Conservation (phyloP, 768 basidiomycete species). For the Lactifluus rugatus region DNA sequence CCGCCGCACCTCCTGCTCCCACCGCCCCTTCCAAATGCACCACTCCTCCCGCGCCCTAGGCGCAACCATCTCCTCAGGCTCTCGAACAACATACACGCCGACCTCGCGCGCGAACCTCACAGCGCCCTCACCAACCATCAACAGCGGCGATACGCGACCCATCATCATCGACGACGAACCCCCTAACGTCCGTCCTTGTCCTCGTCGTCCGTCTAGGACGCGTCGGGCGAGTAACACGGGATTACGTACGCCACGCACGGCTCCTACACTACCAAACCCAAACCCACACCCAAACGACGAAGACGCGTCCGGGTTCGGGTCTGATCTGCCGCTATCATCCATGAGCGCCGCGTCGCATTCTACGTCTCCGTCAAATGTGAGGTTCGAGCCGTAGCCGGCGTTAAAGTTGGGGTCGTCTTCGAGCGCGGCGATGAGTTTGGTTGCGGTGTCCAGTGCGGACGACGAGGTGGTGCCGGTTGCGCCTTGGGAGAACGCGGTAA, state of each 20-base stretch:
- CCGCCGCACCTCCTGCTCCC: conserved; percentile 1
- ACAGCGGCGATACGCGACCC: conserved; percentile 62
- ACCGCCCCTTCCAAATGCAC: conserved; percentile 44
- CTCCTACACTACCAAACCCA: conserved; percentile 73
- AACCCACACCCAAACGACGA: conserved; percentile 38
- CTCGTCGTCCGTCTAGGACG: conserved; percentile 45
- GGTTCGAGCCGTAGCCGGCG: conserved; percentile 66
- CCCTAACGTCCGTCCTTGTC: not conserved
- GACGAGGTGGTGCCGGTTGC: not conserved
- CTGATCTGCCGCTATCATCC: conserved; percentile 32
- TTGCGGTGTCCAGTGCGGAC: conserved; percentile 3
- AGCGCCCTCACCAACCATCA: conserved; percentile 55
- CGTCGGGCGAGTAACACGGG: conserved; percentile 53
- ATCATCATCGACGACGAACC: conserved; percentile 32
- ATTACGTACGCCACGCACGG: conserved; percentile 53
- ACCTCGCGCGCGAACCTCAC: conserved; percentile 37
- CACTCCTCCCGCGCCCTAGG: conserved; percentile 43
- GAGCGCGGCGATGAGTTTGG: not conserved
- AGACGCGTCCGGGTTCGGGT: not conserved
- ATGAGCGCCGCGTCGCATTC: conserved; percentile 80
- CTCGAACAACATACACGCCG: conserved; percentile 23
- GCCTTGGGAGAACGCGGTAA: not conserved
- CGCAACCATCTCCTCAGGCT: conserved; percentile 38
- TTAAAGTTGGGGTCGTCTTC: not conserved
- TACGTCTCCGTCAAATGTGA: conserved; percentile 62